phyloP scores from a whole-genome alignment of 768 basidiomycete species.

The Tubosaeta sp. region DNA sequence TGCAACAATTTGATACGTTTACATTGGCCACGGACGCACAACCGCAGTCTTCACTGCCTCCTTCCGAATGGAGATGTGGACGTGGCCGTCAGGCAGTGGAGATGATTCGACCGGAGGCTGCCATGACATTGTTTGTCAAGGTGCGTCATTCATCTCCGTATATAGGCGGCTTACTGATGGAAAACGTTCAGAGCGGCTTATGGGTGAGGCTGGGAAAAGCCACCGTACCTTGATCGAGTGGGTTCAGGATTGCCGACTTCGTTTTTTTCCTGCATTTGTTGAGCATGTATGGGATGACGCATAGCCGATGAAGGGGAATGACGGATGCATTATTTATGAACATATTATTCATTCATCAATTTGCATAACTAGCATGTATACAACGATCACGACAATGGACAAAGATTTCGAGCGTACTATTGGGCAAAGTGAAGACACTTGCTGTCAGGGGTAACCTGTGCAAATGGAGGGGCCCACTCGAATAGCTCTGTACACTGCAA shows the following conservation, averaged over 20 bases:
- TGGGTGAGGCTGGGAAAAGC: slow-evolving; percentile 49
- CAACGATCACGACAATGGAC: not conserved
- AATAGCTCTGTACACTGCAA: not conserved
- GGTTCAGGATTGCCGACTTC: not conserved
- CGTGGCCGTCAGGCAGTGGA: slow-evolving; percentile 50
- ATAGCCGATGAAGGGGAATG: not conserved
- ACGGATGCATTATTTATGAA: slow-evolving; percentile 11
- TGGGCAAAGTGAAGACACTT: not conserved
- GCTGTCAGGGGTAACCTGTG: not conserved
- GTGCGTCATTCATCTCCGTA: slow-evolving; percentile 33
- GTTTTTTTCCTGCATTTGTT: not conserved
- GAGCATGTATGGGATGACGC: not conserved
- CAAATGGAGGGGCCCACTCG: slow-evolving; percentile 1
- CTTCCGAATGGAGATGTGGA: slow-evolving; percentile 46
- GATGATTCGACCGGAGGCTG: slow-evolving; percentile 57
- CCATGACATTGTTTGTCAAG: slow-evolving; percentile 65
- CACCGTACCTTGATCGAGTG: slow-evolving; percentile 8
- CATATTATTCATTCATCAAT: slow-evolving; percentile 9
- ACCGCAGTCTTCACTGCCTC: slow-evolving; percentile 59
- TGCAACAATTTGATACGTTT: slow-evolving; percentile 62
- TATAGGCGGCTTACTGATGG: slow-evolving; percentile 2
- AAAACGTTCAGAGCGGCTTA: slow-evolving; percentile 44
- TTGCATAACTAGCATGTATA: slow-evolving; percentile 2
- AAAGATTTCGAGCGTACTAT: not conserved
- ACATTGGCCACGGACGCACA: slow-evolving; percentile 58